A percentile compares a stretch with the other conserved stretches of the same genome.
Conservation (phyloP, 257 asterid species). For the Nyctanthes arbortristis region DNA sequence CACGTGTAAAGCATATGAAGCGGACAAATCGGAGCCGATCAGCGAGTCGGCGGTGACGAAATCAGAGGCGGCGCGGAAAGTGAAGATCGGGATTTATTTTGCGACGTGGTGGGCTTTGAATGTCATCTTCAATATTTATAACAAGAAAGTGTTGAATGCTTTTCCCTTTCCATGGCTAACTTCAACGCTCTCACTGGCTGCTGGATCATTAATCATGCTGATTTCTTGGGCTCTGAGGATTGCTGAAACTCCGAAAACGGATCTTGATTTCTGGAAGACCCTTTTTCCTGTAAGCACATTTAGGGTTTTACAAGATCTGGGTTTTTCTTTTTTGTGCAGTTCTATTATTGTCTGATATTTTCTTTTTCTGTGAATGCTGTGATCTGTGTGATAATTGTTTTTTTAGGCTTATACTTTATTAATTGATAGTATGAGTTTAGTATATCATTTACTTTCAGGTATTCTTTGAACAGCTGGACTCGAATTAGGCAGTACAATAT, state of each 20-base stretch:
- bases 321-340: conserved; percentile 5
- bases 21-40: conserved; percentile 62
- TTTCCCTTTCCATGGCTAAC: conserved; percentile 92
- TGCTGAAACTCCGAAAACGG: conserved; percentile 86
- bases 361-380: conserved; percentile 8
- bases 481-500: not conserved
- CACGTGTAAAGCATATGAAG: conserved; percentile 72
- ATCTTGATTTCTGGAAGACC: conserved; percentile 94
- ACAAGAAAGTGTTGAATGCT: conserved; percentile 90
- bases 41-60: conserved; percentile 31
- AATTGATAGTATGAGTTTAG: too few species aligned
- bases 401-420: too few species aligned
- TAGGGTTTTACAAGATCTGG: conserved; percentile 18
- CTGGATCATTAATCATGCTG: conserved; percentile 90
- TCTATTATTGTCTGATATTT: conserved; percentile 7
- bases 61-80: conserved; percentile 68
- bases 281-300: conserved; percentile 75
- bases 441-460: too few species aligned
- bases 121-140: conserved; percentile 85
- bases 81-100: conserved; percentile 83
- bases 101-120: conserved; percentile 97
- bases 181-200: conserved; percentile 86
- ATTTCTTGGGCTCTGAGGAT: conserved; percentile 83
- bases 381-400: conserved; percentile 20
- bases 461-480: not conserved